Evolutionary conservation across 306 rosid species (phyloP), one percentile per base, ranked within the genome.

Genomic region (Lathyrus oleraceus): DNA sequence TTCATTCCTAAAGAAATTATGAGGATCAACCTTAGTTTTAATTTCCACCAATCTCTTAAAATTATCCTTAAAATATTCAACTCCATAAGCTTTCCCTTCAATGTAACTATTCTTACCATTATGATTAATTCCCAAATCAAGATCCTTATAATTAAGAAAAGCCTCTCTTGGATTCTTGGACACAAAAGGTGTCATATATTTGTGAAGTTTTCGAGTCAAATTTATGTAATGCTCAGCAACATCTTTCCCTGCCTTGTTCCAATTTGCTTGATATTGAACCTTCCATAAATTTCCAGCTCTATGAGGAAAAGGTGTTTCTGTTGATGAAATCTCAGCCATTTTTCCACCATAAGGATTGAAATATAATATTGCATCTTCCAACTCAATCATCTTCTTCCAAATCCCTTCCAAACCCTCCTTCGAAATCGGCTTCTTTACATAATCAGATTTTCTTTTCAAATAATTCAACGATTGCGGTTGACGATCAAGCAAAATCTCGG

Each of bases 361-460:
- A 62, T 83, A 69, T 0, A 82, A 54, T n/a, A 48, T 82, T 38
- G 83, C 72, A 67, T 79, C 82, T 28, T 43, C 76, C 71, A 86
- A 47, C 63, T 87, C 86, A 47, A 84, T 81, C 88, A 87, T 87
- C 65, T 85, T 88, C 81, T 76, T 84, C 93, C 87, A 82, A 25
- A 87, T 60, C 51, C 85, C 87, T 83, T 91, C 88, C 6, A 85
- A 78, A 49, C 69, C 89, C 12, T 23, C 21, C 63, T 51, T 85
- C 0, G 88, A 48, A 67, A 88, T 86, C 1, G 89, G 84, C 3
- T 86, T 62, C 72, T 76, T 76, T 3, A 88, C 84, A 4, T 86
- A 91, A n/a, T 88, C 95, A 1, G 92, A 91, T 80, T 86, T 91
- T 56, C 85, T 85, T 66, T 91, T 91, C 78, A 85, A 73, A 61